phyloP scores from a whole-genome alignment of 73 alveolate species.

The Paramecium bursaria region DNA sequence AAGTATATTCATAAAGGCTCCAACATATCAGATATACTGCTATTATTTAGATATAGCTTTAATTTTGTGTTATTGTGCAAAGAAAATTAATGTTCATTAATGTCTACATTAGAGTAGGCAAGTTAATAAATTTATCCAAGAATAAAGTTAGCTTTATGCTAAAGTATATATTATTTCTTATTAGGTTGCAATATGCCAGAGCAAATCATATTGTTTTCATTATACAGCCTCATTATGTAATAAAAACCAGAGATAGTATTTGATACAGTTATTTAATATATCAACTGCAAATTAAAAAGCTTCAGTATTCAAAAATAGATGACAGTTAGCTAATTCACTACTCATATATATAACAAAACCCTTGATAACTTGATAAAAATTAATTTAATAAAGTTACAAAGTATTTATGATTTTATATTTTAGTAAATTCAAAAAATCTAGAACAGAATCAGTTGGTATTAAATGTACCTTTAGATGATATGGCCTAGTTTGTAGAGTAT shows the following conservation, averaged over 20 bases:
- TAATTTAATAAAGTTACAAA: conserved; percentile 4
- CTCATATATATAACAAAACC: conserved; percentile 3
- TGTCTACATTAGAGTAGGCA: background rate
- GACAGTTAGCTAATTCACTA: background rate
- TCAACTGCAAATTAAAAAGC: background rate
- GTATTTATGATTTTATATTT: background rate
- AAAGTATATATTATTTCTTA: background rate
- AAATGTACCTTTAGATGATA: background rate
- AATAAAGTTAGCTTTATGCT: background rate
- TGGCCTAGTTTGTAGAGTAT: no score
- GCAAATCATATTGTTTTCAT: background rate
- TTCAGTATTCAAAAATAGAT: background rate
- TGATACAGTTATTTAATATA: background rate
- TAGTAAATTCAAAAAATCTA: background rate
- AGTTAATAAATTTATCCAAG: background rate
- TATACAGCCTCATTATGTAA: conserved; percentile 29
- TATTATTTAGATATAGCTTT: conserved; percentile 1
- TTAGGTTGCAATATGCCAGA: conserved; percentile 19
- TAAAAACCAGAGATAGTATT: conserved; percentile 37
- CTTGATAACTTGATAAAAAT: conserved; percentile 35
- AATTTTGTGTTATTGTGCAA: background rate
- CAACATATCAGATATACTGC: background rate
- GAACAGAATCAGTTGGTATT: conserved; percentile 5
- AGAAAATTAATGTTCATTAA: background rate
- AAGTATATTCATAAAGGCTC: background rate